Percentiles rank a stretch among this genome's conserved stretches.
These are phyloP conservation scores for Amesomyces nigricolor DNA, from an alignment of 2,329 filamentous ascomycete species.

Conservation along the genomic window DNA sequence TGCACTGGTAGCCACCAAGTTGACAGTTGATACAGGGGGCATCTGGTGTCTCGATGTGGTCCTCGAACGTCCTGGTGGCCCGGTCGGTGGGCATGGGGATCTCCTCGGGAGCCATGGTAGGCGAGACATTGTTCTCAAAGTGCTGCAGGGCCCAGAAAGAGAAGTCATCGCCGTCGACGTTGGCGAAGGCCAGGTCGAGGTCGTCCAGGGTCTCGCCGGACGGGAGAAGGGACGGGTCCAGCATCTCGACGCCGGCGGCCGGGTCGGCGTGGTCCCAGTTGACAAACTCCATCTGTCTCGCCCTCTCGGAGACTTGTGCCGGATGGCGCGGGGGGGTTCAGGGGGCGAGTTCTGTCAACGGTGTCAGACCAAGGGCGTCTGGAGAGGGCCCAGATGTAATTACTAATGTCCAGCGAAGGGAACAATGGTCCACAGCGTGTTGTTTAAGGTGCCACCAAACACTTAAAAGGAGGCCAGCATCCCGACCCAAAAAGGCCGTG, in stretches of 20 bases:
- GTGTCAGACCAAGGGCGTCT: constrained; percentile 1
- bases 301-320: constrained; percentile 23
- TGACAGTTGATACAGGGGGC: constrained; percentile 49
- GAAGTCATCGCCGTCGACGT: constrained; percentile 54
- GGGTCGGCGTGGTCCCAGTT: constrained; percentile 52
- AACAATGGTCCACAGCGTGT: neutral
- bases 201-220: constrained; percentile 30
- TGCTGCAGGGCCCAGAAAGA: constrained; percentile 56
- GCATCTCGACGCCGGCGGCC: constrained; percentile 28
- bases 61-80: constrained; percentile 31
- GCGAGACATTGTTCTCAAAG: constrained; percentile 42
- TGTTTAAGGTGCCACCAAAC: neutral
- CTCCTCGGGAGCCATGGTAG: constrained; percentile 17
- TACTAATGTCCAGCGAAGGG: neutral
- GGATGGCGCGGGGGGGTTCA: constrained; percentile 10
- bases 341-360: constrained; percentile 7
- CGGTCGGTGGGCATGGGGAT: constrained; percentile 24
- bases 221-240: constrained; percentile 6
- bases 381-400: constrained; percentile 3
- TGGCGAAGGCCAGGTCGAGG: constrained; percentile 50
- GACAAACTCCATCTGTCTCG: constrained; percentile 53
- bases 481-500: neutral
- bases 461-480: neutral
- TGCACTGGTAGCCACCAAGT: constrained; percentile 52
- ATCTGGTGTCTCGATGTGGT: constrained; percentile 41